Evolutionary conservation across 2,329 filamentous ascomycete genomes (phyloP).

Genomic region (Aspergillus arachidicola): DNA sequence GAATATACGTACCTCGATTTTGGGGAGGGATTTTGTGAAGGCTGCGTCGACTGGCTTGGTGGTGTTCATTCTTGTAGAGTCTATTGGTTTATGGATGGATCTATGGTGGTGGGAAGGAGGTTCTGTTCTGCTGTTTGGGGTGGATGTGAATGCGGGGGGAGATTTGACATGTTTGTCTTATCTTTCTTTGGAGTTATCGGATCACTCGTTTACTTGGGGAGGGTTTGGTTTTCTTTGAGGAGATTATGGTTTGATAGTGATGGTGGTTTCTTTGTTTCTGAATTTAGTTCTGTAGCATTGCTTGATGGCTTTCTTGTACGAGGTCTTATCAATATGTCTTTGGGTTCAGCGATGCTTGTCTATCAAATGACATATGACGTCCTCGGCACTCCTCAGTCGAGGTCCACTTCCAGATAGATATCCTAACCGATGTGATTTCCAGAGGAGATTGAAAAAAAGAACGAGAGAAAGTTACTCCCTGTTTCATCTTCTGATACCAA

Average conservation of each 20-base stretch:
- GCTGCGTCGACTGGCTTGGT: conserved; percentile 29
- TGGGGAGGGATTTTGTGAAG: conserved; percentile 39
- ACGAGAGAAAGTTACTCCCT: background rate
- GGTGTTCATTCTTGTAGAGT: conserved; percentile 19
- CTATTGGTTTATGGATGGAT: conserved; percentile 10
- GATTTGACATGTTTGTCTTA: background rate
- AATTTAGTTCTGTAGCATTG: too few relatives aligned
- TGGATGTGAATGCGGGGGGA: background rate
- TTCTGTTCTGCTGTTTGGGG: background rate
- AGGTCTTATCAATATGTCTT: background rate
- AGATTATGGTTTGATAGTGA: background rate
- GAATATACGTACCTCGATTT: conserved; percentile 35
- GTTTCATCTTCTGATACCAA: background rate
- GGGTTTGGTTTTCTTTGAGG: background rate
- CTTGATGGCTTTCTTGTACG: background rate
- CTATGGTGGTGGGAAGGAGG: background rate
- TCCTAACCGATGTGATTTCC: background rate
- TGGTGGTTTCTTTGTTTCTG: background rate
- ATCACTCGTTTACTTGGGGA: background rate
- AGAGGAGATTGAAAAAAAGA: background rate
- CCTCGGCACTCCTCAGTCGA: background rate
- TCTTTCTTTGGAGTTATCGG: background rate
- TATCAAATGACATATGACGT: background rate
- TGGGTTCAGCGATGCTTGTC: background rate
- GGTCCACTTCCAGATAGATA: background rate